Evolutionary conservation across 768 basidiomycete species (phyloP).

Genomic region (Kwoniella sp.): DNA sequence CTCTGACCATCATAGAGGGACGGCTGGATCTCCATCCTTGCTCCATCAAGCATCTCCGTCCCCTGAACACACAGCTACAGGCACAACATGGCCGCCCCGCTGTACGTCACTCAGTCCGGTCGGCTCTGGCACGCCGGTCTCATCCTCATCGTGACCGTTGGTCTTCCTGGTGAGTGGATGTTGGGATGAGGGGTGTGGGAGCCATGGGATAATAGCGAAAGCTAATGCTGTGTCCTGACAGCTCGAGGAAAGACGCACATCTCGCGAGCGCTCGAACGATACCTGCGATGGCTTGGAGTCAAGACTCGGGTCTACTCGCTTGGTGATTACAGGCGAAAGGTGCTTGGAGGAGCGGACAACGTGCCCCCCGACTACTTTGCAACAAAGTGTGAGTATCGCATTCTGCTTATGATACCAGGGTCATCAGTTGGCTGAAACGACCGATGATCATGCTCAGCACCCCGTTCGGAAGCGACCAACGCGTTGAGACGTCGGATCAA

Average conservation of each 20-base stretch:
- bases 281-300: conserved; percentile 95
- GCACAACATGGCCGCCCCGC: conserved; percentile 74
- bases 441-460: no score
- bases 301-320: conserved; percentile 92
- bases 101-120: conserved; percentile 75
- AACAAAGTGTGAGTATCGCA: conserved; percentile 56
- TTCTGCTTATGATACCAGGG: neutral
- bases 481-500: conserved; percentile 68
- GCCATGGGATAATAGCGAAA: no score
- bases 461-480: conserved; percentile 70
- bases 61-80: neutral
- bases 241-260: conserved; percentile 97
- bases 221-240: no score
- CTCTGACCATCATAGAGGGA: no score
- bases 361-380: conserved; percentile 91
- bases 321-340: conserved; percentile 89
- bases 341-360: conserved; percentile 78
- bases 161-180: conserved; percentile 62
- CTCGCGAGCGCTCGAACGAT: conserved; percentile 90
- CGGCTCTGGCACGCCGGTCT: conserved; percentile 68
- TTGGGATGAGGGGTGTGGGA: neutral
- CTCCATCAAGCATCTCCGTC: no score
- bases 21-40: no score
- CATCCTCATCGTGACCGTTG: conserved; percentile 87
- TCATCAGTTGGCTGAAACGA: neutral